Evolutionary conservation across 139 green algal genomes (phyloP).

Genomic region (Ulvella scutata): DNA sequence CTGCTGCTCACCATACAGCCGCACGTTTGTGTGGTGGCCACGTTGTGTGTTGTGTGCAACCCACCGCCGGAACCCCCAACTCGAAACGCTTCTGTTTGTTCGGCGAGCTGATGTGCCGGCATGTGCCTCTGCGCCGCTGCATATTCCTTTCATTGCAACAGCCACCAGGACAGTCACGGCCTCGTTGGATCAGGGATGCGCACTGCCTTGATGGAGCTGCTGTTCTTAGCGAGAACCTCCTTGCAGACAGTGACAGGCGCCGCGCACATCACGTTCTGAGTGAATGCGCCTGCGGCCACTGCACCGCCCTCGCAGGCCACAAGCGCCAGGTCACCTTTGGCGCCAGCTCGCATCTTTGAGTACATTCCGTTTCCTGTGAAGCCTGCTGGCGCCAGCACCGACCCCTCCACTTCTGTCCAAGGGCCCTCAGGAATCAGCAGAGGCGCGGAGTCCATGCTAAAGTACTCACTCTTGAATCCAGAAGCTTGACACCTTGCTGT

Average conservation of each 20-base stretch:
- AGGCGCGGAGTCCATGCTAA: not conserved
- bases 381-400: not conserved
- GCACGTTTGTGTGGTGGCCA: no score
- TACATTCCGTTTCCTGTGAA: slow-evolving; percentile 43
- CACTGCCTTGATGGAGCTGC: slow-evolving; percentile 46
- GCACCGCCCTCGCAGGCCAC: slow-evolving; percentile 65
- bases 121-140: no score
- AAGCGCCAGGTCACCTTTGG: slow-evolving; percentile 84
- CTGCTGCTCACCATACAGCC: no score
- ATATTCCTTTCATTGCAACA: no score
- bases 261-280: slow-evolving; percentile 87
- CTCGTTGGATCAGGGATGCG: not conserved
- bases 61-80: no score
- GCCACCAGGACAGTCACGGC: no score
- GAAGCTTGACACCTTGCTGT: not conserved
- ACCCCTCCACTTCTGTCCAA: not conserved
- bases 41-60: no score
- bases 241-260: slow-evolving; percentile 89
- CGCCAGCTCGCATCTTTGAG: slow-evolving; percentile 59
- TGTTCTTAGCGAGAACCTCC: slow-evolving; percentile 51
- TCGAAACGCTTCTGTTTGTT: no score
- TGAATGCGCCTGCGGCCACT: slow-evolving; percentile 76
- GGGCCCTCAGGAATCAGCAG: not conserved
- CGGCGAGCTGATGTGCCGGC: no score
- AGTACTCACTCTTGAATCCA: not conserved